Base-by-base conservation (phyloP, 164 flowering plant species). In the Amborella trichopoda region DNA sequence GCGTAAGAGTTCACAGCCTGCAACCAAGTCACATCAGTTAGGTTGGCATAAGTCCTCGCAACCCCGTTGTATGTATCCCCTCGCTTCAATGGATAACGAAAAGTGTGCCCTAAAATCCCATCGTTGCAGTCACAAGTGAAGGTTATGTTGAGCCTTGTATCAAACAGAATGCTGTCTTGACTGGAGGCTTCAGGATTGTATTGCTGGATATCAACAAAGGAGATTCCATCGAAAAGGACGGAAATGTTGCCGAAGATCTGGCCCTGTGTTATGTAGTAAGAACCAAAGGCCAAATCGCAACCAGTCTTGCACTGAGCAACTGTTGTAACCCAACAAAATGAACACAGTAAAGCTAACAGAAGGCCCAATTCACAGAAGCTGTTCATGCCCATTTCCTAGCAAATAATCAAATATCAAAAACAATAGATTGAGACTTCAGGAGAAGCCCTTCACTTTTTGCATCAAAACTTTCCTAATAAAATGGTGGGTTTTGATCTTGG, bases 201-300 rank as follows among this genome's bases (percentile, higher is more conserved):
- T n/a, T 18, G 22, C 2, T 61, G 51, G 44, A 72, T 64, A 1
- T 26, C 48, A 2, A 20, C 6, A 9, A 27, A 9, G 2, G 40
- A 0, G 3, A 49, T 23, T 19, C 25, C n/a, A 23, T 14, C 22
- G 18, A 74, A 52, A 10, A 60, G 46, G 0, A 30, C 9, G 6
- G 65, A 3, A 9, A 80, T 63, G 55, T 48, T 58, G 1, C 74
- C 66, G 40, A 75, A 67, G 39, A 59, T 70, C 1, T 72, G 12
- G 0, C 53, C 69, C 0, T 33, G 5, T 74, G 72, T 65, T 1
- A 70, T 50, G 33, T 64, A 73, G 59, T 70, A 87, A 8, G 96
- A 87, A 12, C 78, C 96, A 27, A 78, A 44, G 34, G 90, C 80
- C 4, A 62, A 33, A 21, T 63, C 62, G 58, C 90, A 80, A 10